These are phyloP conservation scores for Typha latifolia DNA, from an alignment of 176 grass and related monocot genomes.

Conservation along the genomic window DNA sequence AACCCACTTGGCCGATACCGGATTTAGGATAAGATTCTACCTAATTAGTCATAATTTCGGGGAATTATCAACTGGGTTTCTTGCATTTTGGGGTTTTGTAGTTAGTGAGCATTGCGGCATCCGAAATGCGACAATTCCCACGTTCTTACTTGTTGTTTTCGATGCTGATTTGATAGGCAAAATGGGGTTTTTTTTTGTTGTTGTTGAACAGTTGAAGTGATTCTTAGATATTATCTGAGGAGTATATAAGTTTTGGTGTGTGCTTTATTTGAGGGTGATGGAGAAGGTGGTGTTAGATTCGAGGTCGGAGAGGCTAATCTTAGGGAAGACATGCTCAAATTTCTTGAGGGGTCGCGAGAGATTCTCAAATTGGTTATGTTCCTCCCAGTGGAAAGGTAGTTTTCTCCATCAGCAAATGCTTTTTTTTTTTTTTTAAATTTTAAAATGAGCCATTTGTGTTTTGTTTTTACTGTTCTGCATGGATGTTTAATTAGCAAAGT, in stretches of 20 bases:
- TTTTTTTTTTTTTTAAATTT: too few relatives aligned
- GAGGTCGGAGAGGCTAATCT: not conserved
- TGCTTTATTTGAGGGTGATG: slow-evolving; percentile 3
- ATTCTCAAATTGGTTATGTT: not conserved
- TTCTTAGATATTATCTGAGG: not conserved
- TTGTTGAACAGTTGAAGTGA: not conserved
- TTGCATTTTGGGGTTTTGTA: not conserved
- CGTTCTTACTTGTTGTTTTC: not conserved
- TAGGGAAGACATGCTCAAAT: slow-evolving; percentile 1
- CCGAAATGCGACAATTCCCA: not conserved
- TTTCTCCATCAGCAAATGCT: too few relatives aligned
- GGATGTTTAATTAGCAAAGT: too few relatives aligned
- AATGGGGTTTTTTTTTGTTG: not conserved
- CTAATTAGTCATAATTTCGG: not conserved
- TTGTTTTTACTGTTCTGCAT: too few relatives aligned
- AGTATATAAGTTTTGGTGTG: too few relatives aligned
- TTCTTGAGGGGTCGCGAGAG: not conserved
- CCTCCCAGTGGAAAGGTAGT: slow-evolving; percentile 9
- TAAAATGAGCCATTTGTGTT: too few relatives aligned
- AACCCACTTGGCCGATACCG: not conserved
- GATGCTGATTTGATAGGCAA: not conserved
- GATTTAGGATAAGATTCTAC: not conserved
- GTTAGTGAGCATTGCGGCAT: not conserved
- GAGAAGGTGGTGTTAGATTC: slow-evolving; percentile 4
- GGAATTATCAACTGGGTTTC: not conserved